Evolutionary conservation across 306 rosid species (phyloP), one percentile per base, ranked within the genome.

Genomic region (Glycyrrhiza uralensis): DNA sequence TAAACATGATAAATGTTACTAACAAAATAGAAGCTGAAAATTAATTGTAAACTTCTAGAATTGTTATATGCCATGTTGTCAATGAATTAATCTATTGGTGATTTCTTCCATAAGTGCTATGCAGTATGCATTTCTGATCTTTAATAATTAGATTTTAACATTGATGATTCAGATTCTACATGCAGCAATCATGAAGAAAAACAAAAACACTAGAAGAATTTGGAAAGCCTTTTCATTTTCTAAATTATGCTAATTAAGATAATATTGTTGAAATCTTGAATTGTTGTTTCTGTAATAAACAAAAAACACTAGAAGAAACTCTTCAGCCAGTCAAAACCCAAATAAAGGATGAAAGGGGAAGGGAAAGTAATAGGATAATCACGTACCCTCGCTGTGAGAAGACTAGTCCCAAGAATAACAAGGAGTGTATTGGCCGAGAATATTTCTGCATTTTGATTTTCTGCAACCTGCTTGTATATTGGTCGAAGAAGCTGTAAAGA

Each of bases 361-460:
- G 67, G 28, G 72, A 20, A 71, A 76, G 67, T 60, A 74, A 36
- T 14, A 61, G 23, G 36, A 42, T n/a, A 59, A 39, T 60, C 64
- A 51, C 77, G 39, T 86, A 95, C 97, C 92, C 99, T 88, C 68
- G 99, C 99, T 36, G 99, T 95, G 30, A 95, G 96, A 64, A 95
- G 96, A 85, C 99, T 95, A 41, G 99, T 95, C 75, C 99, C 99
- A 61, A 95, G 90, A 76, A 95, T 95, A 86, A 95, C 97, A 80
- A 95, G 95, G 49, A 95, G 90, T 23, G 99, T 95, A 76, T 91
- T 89, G 79, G 99, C 97, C 42, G 99, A 95, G 84, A 95, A 95
- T 78, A 95, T 95, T 82, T 95, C 99, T 45, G 99, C 96, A 76
- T 91, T 95, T 81, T 91, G 96, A 86, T 95, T 95, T 82, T 95